These are phyloP conservation scores for Penicillium soppii DNA, from an alignment of 495 filamentous ascomycete species.

Conservation along the genomic window DNA sequence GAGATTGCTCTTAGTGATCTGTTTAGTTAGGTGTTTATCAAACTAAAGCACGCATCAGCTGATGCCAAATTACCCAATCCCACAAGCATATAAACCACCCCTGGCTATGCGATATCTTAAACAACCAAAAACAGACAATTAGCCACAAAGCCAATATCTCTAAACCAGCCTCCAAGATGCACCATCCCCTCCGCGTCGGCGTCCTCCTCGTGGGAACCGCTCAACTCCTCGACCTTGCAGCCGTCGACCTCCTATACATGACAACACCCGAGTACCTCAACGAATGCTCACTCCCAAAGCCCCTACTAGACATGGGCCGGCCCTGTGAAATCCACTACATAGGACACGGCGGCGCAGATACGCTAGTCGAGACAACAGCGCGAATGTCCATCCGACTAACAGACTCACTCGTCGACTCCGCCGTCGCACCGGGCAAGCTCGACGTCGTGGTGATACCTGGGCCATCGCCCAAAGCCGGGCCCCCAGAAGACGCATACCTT, in stretches of 20 bases:
- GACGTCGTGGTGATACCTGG: conserved; percentile 56
- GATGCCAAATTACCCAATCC: too few species aligned
- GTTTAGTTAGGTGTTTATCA: too few species aligned
- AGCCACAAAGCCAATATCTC: too few species aligned
- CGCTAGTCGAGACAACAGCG: conserved; percentile 33
- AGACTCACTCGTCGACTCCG: conserved; percentile 37
- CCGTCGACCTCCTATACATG: conserved; percentile 47
- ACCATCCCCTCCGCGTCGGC: conserved; percentile 31
- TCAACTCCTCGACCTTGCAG: conserved; percentile 51
- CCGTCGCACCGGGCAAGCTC: conserved; percentile 46
- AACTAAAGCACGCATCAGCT: too few species aligned
- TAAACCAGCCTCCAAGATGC: too few species aligned
- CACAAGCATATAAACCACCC: too few species aligned
- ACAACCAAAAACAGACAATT: too few species aligned
- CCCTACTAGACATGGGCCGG: conserved; percentile 37
- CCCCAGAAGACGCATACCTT: conserved; percentile 29
- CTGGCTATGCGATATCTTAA: too few species aligned
- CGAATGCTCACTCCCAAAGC: conserved; percentile 26
- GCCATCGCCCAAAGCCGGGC: conserved; percentile 38
- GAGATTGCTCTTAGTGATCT: too few species aligned
- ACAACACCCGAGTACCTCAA: conserved; percentile 45
- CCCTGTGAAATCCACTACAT: conserved; percentile 47
- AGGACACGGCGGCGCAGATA: conserved; percentile 26
- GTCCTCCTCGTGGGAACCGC: conserved; percentile 43
- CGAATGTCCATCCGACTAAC: conserved; percentile 34